Evolutionary conservation across 2,329 filamentous ascomycete genomes (phyloP).

Genomic region (Alternaria incomplexa): DNA sequence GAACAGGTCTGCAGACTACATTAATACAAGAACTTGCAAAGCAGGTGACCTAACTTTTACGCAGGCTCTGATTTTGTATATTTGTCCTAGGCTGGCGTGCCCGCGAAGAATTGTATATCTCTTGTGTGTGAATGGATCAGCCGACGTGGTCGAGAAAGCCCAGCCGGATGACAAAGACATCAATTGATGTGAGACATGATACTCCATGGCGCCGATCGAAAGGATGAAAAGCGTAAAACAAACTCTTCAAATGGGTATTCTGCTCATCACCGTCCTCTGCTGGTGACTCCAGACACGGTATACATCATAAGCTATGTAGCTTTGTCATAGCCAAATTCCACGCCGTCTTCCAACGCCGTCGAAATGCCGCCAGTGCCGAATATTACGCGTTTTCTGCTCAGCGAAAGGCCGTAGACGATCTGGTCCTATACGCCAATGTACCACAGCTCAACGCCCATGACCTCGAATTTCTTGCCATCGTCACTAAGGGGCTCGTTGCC

Average conservation of each 20-base stretch:
- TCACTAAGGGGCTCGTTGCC: constrained; percentile 94
- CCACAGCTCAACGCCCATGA: constrained; percentile 93
- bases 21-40: too few species aligned
- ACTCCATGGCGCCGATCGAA: background rate
- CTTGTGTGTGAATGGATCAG: background rate
- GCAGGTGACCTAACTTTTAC: too few species aligned
- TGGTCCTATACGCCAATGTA: constrained; percentile 67
- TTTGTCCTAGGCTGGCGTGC: background rate
- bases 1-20: too few species aligned
- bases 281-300: background rate
- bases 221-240: background rate
- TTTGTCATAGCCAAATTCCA: background rate
- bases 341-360: background rate
- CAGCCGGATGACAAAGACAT: background rate
- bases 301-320: background rate
- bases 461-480: constrained; percentile 88
- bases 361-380: background rate
- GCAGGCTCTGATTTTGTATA: too few species aligned
- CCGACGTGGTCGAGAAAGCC: background rate
- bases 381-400: background rate
- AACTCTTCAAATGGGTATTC: background rate
- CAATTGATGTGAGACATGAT: background rate
- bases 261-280: background rate
- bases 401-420: background rate
- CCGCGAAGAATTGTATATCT: background rate